Evolutionary conservation across 2,329 filamentous ascomycete genomes (phyloP).

Genomic region (Xylariaceae sp.): DNA sequence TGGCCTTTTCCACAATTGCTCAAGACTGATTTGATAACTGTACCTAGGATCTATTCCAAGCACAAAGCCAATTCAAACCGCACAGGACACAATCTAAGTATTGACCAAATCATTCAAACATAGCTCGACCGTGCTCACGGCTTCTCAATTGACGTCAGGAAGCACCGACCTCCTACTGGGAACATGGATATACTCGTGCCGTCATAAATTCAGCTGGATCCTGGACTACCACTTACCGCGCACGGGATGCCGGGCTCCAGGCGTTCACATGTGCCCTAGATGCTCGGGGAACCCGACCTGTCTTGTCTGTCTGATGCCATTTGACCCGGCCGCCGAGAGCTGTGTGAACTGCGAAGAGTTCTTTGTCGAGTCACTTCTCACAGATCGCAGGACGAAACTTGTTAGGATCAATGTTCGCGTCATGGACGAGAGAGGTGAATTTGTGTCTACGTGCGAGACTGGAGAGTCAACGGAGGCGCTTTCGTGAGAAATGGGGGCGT

Average conservation of each 20-base stretch:
- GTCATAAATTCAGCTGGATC: slow-evolving; percentile 16
- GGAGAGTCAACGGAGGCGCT: neutral
- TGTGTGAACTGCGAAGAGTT: slow-evolving; percentile 15
- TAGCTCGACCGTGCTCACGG: neutral
- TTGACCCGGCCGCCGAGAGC: slow-evolving; percentile 2
- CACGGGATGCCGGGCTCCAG: slow-evolving; percentile 3
- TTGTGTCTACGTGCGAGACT: slow-evolving; percentile 4
- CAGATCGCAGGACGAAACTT: slow-evolving; percentile 6
- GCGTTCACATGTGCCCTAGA: slow-evolving; percentile 8
- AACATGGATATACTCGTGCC: slow-evolving; percentile 12
- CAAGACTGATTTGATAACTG: neutral
- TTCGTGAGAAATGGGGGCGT: neutral
- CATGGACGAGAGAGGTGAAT: slow-evolving; percentile 8
- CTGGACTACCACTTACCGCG: slow-evolving; percentile 11
- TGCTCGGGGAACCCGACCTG: slow-evolving; percentile 10
- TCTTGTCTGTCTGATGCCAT: slow-evolving; percentile 10
- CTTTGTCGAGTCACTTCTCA: slow-evolving; percentile 12
- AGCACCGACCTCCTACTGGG: slow-evolving; percentile 13
- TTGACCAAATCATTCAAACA: neutral
- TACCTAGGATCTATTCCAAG: neutral
- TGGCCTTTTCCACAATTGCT: neutral
- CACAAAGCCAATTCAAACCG: neutral
- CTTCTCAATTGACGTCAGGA: slow-evolving; percentile 7
- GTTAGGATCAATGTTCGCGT: neutral
- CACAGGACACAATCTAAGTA: neutral